Conservation (phyloP, 2,329 filamentous ascomycete species). For the Aspergillus novoparasiticus region DNA sequence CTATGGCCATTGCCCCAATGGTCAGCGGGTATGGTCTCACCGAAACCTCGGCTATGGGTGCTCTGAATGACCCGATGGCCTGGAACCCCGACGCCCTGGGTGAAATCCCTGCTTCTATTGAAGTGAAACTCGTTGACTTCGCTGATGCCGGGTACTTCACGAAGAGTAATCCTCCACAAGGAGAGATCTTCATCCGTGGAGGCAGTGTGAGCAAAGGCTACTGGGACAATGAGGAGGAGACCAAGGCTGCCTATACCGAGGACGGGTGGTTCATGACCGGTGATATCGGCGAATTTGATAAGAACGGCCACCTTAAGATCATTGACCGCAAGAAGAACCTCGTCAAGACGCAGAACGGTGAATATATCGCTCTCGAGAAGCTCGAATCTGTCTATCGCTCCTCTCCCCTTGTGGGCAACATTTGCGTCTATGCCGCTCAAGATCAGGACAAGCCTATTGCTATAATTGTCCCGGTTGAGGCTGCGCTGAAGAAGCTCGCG, state of each 20-base stretch:
- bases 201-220: conserved; percentile 74
- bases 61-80: conserved; percentile 70
- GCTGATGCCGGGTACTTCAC: conserved; percentile 84
- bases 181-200: conserved; percentile 89
- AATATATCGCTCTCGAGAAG: conserved; percentile 97
- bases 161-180: conserved; percentile 76
- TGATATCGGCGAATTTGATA: conserved; percentile 88
- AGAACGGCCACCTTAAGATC: conserved; percentile 76
- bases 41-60: conserved; percentile 74
- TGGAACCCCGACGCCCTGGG: conserved; percentile 80
- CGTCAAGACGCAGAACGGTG: conserved; percentile 91
- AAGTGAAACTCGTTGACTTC: conserved; percentile 90
- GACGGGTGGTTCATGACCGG: conserved; percentile 98
- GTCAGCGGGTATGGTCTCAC: conserved; percentile 91
- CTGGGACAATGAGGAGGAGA: conserved; percentile 84
- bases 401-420: conserved; percentile 75
- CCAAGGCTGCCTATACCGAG: conserved; percentile 70
- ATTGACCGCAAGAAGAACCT: conserved; percentile 98
- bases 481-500: conserved; percentile 59
- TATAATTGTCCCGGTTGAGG: conserved; percentile 68
- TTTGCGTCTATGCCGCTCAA: conserved; percentile 81
- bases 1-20: conserved; percentile 91
- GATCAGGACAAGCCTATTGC: conserved; percentile 78
- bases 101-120: conserved; percentile 73
- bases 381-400: conserved; percentile 89